phyloP scores from a whole-genome alignment of 2,329 filamentous ascomycete species.

The Neonectria coccinea region DNA sequence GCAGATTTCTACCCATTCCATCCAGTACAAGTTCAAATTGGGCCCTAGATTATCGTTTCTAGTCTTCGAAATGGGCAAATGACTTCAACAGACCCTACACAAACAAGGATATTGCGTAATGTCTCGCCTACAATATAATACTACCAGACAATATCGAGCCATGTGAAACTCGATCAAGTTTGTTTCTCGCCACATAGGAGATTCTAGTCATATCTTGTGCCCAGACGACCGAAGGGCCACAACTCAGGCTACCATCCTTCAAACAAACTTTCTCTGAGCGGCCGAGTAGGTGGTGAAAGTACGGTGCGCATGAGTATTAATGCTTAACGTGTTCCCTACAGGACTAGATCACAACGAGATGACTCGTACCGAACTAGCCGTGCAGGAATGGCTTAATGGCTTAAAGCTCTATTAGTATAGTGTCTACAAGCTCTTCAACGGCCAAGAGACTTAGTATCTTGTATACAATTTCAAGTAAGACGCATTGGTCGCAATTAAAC shows the following conservation, averaged over 20 bases:
- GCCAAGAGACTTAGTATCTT: constrained; percentile 1
- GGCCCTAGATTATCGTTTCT: not conserved
- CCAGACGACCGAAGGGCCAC: too few species aligned
- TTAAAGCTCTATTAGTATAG: constrained; percentile 1
- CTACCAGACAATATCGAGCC: not conserved
- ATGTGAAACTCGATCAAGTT: not conserved
- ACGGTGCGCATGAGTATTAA: constrained; percentile 7
- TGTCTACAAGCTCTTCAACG: constrained; percentile 17
- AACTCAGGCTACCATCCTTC: not conserved
- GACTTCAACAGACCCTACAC: not conserved
- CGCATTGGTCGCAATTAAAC: too few species aligned
- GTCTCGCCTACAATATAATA: not conserved
- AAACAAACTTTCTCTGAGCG: not conserved
- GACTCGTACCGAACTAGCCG: not conserved
- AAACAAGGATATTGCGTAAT: not conserved
- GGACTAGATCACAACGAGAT: not conserved
- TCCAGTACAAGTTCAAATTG: not conserved
- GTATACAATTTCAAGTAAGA: constrained; percentile 15
- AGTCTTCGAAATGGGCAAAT: not conserved
- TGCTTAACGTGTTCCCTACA: not conserved
- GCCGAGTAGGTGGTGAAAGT: not conserved
- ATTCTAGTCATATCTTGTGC: not conserved
- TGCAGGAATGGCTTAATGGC: constrained; percentile 12
- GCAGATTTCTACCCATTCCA: too few species aligned
- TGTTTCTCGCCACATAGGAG: not conserved